Evolutionary conservation across 495 filamentous ascomycete genomes (phyloP).

Genomic region (Parachaetomium inaequale): DNA sequence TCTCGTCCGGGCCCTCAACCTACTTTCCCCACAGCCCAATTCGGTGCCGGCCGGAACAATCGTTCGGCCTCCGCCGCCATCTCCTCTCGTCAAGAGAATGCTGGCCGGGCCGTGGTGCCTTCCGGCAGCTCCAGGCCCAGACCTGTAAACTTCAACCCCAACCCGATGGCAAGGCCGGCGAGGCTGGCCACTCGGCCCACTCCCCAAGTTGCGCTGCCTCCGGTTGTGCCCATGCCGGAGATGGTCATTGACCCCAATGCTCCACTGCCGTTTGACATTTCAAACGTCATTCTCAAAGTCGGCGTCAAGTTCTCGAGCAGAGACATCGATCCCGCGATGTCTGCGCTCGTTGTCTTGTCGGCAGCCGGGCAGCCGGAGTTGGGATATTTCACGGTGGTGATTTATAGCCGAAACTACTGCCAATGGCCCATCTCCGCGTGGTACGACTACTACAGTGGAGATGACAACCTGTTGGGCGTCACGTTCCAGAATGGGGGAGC

Average conservation of each 20-base stretch:
- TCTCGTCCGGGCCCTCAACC: too few relatives aligned
- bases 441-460: constrained; percentile 5
- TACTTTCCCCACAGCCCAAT: neutral
- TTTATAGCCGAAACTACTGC: neutral
- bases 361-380: neutral
- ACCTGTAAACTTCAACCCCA: neutral
- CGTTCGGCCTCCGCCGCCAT: too few relatives aligned
- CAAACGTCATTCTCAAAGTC: neutral
- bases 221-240: too few relatives aligned
- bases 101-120: neutral
- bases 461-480: neutral
- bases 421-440: constrained; percentile 12
- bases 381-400: constrained; percentile 9
- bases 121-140: neutral
- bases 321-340: neutral
- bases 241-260: neutral
- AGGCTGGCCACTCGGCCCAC: neutral
- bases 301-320: neutral
- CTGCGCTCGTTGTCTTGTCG: constrained; percentile 5
- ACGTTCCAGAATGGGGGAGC: neutral
- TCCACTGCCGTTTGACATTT: neutral
- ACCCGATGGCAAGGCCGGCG: neutral
- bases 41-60: neutral
- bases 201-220: neutral
- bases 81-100: neutral